Evolutionary conservation across 2,329 filamentous ascomycete species (phyloP), one percentile per base, ranked within the genome.

Genomic region (Elsinoe batatas): DNA sequence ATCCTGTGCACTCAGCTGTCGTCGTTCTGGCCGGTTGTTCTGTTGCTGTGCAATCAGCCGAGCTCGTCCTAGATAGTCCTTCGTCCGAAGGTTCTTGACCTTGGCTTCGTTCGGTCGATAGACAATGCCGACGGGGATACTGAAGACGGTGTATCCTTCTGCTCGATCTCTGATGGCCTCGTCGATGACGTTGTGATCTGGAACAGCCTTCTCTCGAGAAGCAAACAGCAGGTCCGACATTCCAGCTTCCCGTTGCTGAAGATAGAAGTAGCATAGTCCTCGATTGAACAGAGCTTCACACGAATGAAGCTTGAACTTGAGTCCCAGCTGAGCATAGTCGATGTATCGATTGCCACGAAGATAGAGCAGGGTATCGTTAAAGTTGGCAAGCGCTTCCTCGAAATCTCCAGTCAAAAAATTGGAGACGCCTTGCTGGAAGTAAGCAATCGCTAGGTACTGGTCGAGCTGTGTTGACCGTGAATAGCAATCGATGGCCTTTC

Each of bases 231-330:
- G 76, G 74, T 98, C 93, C 69, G 93, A 85, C 79, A 98, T 81
- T 62, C 93, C 93, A 1, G 86, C 82, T 11, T 94, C 88, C 70
- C 86, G 87, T 71, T 97, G 89, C 67, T 95, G 88, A 30, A 97
- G 79, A 68, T 97, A 97, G 65, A 97, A 95, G 73, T 96, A 97
- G 74, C 93, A 97, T 57, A 98, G 78, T 58, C 93, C 93, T 54
- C 93, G 84, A 71, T 98, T 98, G 77, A 98, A 98, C 22, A 98
- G 78, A 2, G 96, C 91, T 67, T 98, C 93, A 73, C 93, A 98
- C 1, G 93, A 96, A 71, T 91, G 97, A 10, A 98, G 77, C 71
- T 95, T 95, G 76, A 97, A 98, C 58, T 94, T 86, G 43, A 98
- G 80, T 17, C 93, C 93, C 49, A 98, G 73, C 70, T 98, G 93